Conservation (phyloP, 345 rosid genomes). For the Chamaenerion angustifolium region DNA sequence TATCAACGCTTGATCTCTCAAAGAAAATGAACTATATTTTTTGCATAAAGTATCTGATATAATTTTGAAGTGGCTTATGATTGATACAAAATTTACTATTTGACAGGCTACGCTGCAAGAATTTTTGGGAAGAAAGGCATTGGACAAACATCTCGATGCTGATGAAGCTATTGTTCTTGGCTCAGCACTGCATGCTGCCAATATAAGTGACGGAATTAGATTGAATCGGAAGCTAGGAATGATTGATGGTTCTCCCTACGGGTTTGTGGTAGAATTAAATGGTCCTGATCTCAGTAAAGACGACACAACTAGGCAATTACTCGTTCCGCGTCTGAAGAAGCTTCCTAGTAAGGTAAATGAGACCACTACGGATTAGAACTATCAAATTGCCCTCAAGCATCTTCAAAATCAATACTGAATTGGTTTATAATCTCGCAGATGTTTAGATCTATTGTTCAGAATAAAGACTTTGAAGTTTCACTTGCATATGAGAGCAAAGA, state of each 20-base stretch:
- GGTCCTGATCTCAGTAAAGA: constrained; percentile 63
- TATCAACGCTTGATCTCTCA: too few species aligned
- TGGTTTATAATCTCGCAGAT: constrained; percentile 29
- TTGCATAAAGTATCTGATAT: too few species aligned
- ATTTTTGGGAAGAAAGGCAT: constrained; percentile 73
- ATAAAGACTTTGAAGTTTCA: constrained; percentile 81
- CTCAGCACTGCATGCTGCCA: constrained; percentile 81
- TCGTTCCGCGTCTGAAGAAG: constrained; percentile 88
- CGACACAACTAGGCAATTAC: constrained; percentile 55
- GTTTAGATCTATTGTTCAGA: constrained; percentile 63
- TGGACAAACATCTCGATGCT: constrained; percentile 97
- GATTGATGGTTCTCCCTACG: constrained; percentile 86
- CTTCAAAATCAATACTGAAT: too few species aligned
- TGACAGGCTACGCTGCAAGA: constrained; percentile 86
- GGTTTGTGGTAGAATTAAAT: constrained; percentile 57
- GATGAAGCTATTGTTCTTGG: constrained; percentile 99
- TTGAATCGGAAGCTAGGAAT: constrained; percentile 91
- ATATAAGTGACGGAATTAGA: constrained; percentile 96
- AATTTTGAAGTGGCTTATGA: not conserved
- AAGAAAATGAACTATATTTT: too few species aligned
- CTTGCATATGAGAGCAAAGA: constrained; percentile 71
- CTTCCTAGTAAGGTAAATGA: constrained; percentile 80
- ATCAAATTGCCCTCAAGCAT: too few species aligned
- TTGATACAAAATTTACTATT: not conserved
- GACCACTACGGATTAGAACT: too few species aligned